These are phyloP conservation scores for Botrytis elliptica DNA, from an alignment of 2,329 filamentous ascomycete genomes.

Conservation along the genomic window DNA sequence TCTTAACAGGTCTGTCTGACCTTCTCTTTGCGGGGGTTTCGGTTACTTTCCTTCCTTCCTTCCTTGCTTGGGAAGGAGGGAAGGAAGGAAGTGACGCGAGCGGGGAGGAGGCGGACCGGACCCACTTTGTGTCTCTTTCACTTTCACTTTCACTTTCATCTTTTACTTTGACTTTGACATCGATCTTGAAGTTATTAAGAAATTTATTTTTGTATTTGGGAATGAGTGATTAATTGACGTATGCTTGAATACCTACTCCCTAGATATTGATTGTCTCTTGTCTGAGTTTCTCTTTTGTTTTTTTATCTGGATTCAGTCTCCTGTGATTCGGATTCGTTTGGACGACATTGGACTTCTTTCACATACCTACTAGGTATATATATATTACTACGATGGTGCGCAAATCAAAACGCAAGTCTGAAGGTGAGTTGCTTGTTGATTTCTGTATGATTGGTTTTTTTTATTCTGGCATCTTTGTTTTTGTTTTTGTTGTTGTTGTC, in stretches of 20 bases:
- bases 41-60: neutral
- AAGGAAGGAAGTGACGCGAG: neutral
- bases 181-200: neutral
- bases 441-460: neutral
- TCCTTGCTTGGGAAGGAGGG: too few relatives aligned
- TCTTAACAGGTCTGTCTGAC: neutral
- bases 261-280: neutral
- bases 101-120: neutral
- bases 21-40: neutral
- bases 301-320: neutral
- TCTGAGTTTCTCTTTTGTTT: neutral
- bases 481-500: too few relatives aligned
- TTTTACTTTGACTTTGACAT: neutral
- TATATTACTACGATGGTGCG: neutral
- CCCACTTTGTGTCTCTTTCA: neutral
- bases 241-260: neutral
- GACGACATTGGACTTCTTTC: neutral
- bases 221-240: too few relatives aligned
- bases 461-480: too few relatives aligned
- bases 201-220: neutral
- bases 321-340: neutral
- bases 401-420: conserved; percentile 15
- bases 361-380: too few relatives aligned
- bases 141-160: neutral
- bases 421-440: neutral